Evolutionary conservation across 352 stramenopile species (phyloP), one percentile per base, ranked within the genome.

Genomic region (Pythium brachiatum): DNA sequence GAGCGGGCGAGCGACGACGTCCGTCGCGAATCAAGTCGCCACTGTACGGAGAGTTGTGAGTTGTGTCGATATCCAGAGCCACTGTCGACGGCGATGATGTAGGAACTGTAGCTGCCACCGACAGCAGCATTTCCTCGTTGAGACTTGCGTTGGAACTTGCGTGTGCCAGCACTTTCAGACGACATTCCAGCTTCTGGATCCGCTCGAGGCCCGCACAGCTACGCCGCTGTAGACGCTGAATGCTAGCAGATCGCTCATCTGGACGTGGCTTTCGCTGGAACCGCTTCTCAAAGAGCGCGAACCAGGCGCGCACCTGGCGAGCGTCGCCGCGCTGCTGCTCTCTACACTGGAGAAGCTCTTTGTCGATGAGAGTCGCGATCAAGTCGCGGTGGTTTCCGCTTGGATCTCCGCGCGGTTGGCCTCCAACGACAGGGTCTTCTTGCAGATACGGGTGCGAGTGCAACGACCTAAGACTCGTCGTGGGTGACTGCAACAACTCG

Each of bases 221-320:
- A 29, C 75, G 68, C 2, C 57, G 66, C 57, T 88, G 68, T 3
- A 86, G 53, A 2, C 69, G 61, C 1, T 71, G 54, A 54, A 88
- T 70, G 25, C 47, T 79, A 6, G 60, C 39, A 1, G 80, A 74
- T 1, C 67, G 62, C 23, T 89, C 80, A 1, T 58, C 52, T 1
- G 60, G 18, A 0, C 60, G 75, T 1, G 80, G 70, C 46, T 83
- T 86, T n/a, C 70, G 70, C 6, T 64, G 54, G 36, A 86, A 78
- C 27, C 73, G 76, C 46, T 76, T 83, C 54, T 88, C 80, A 31
- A 89, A 89, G 43, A 84, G 75, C 13, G 51, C 52, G 57, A 77
- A 62, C 80, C 80, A 89, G 4, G 53, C 32, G 4, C 69, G 76
- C 27, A 89, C 70, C 52, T 89, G 70, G 7, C 75, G 66, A 9